A percentile compares a stretch with the other conserved stretches of the same genome.
These are phyloP conservation scores for Capsicum pubescens DNA, from an alignment of 257 asterid genomes.

Conservation along the genomic window DNA sequence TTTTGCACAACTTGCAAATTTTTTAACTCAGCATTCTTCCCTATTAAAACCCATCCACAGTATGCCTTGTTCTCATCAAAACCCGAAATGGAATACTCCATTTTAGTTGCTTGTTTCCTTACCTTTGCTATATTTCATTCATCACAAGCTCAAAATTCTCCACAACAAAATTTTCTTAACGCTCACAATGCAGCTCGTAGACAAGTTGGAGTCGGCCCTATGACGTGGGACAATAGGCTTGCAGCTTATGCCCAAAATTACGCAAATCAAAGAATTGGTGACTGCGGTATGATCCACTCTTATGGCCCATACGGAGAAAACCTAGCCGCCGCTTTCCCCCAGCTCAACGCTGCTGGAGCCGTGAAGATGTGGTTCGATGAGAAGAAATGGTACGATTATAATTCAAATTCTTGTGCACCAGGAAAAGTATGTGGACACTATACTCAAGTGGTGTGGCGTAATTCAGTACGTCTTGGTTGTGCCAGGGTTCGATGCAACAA, in stretches of 20 bases:
- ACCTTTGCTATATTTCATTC: not conserved
- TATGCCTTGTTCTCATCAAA: not conserved
- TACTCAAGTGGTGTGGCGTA: constrained; percentile 65
- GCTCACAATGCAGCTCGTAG: constrained; percentile 51
- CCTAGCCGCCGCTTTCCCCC: constrained; percentile 46
- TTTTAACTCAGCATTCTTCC: not conserved
- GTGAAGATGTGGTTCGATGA: constrained; percentile 51
- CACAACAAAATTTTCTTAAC: constrained; percentile 35
- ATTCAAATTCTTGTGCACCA: constrained; percentile 33
- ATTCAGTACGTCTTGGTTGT: constrained; percentile 47
- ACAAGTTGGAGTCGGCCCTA: constrained; percentile 42
- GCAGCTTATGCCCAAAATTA: constrained; percentile 49
- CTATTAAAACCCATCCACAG: not conserved
- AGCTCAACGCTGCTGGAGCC: constrained; percentile 39
- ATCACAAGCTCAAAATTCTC: constrained; percentile 36
- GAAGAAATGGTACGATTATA: constrained; percentile 38
- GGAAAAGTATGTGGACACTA: constrained; percentile 62
- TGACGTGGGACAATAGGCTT: constrained; percentile 46
- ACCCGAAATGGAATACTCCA: constrained; percentile 3
- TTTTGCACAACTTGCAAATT: not conserved
- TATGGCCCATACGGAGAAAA: constrained; percentile 58
- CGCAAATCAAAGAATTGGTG: constrained; percentile 37
- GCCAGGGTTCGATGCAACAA: constrained; percentile 50
- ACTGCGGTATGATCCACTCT: constrained; percentile 51
- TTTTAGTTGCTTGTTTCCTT: not conserved